Evolutionary conservation across 2,329 filamentous ascomycete species (phyloP).

Genomic region (Trichoderma lentiforme): DNA sequence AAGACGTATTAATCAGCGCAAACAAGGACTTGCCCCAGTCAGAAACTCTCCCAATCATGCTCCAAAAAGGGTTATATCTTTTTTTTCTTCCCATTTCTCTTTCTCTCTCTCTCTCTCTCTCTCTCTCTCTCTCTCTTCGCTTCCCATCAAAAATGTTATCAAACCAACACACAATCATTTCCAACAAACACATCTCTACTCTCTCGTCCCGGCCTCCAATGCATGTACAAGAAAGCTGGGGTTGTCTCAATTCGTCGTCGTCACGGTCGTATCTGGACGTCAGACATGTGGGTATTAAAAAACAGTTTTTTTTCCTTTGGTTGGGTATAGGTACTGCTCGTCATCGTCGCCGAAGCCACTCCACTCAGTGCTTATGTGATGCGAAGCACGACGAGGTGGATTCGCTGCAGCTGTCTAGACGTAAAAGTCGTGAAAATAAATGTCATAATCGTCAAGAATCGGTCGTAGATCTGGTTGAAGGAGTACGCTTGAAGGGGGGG

Average conservation of each 20-base stretch:
- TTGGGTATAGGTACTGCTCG: slow-evolving; percentile 39
- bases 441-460: slow-evolving; percentile 46
- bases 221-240: slow-evolving; percentile 17
- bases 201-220: slow-evolving; percentile 2
- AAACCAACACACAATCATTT: slow-evolving; percentile 2
- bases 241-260: slow-evolving; percentile 29
- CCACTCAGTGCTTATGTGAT: slow-evolving; percentile 30
- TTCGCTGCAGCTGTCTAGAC: slow-evolving; percentile 44
- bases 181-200: slow-evolving; percentile 17
- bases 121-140: background rate
- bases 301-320: slow-evolving; percentile 11
- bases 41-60: background rate
- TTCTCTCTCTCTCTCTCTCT: background rate
- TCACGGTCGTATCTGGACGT: slow-evolving; percentile 34
- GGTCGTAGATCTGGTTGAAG: slow-evolving; percentile 34
- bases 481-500: slow-evolving; percentile 32
- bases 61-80: background rate
- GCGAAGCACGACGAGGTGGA: slow-evolving; percentile 31
- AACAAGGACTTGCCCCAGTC: background rate
- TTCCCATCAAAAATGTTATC: background rate
- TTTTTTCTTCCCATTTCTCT: background rate
- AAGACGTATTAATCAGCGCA: slow-evolving; percentile 15
- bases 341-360: slow-evolving; percentile 37
- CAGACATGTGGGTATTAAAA: slow-evolving; percentile 39
- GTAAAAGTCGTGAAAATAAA: slow-evolving; percentile 44